phyloP scores from a whole-genome alignment of 1,139 yeast species.

The Protomyces arabidopsidicola region DNA sequence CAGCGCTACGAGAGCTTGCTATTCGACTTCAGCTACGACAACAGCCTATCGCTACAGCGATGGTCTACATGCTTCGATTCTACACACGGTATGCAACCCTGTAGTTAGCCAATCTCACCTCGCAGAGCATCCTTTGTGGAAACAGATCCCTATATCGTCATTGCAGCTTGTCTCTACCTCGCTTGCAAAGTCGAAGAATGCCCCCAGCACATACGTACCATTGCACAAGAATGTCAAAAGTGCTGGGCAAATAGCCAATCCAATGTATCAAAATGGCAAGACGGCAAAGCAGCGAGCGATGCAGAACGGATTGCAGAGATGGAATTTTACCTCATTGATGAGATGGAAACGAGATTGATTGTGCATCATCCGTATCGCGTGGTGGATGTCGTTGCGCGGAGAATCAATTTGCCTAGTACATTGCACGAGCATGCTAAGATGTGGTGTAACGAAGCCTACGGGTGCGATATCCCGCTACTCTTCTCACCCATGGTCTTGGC shows the following conservation, averaged over 20 bases:
- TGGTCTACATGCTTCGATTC: slow-evolving; percentile 71
- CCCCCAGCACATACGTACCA: slow-evolving; percentile 84
- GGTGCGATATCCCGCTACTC: slow-evolving; percentile 75
- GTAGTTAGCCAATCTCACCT: slow-evolving; percentile 40
- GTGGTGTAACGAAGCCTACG: slow-evolving; percentile 79
- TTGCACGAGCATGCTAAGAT: slow-evolving; percentile 54
- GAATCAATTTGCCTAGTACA: not conserved
- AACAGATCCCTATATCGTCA: slow-evolving; percentile 70
- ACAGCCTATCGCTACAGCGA: slow-evolving; percentile 82
- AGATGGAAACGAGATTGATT: slow-evolving; percentile 71
- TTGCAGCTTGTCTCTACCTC: slow-evolving; percentile 79
- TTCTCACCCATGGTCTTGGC: slow-evolving; percentile 93
- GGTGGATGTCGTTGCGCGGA: slow-evolving; percentile 1
- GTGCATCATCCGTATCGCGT: slow-evolving; percentile 78
- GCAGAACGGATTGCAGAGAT: slow-evolving; percentile 91
- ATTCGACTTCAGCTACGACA: slow-evolving; percentile 72
- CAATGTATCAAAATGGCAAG: slow-evolving; percentile 51
- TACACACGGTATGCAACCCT: slow-evolving; percentile 52
- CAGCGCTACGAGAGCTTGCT: slow-evolving; percentile 68
- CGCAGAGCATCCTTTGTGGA: slow-evolving; percentile 43
- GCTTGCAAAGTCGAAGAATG: slow-evolving; percentile 94
- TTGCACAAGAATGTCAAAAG: slow-evolving; percentile 77
- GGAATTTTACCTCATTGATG: slow-evolving; percentile 89
- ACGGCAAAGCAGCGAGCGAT: slow-evolving; percentile 89
- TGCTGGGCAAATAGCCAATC: slow-evolving; percentile 36